Conservation (phyloP, 2,329 filamentous ascomycete genomes). For the Neonectria magnoliae region DNA sequence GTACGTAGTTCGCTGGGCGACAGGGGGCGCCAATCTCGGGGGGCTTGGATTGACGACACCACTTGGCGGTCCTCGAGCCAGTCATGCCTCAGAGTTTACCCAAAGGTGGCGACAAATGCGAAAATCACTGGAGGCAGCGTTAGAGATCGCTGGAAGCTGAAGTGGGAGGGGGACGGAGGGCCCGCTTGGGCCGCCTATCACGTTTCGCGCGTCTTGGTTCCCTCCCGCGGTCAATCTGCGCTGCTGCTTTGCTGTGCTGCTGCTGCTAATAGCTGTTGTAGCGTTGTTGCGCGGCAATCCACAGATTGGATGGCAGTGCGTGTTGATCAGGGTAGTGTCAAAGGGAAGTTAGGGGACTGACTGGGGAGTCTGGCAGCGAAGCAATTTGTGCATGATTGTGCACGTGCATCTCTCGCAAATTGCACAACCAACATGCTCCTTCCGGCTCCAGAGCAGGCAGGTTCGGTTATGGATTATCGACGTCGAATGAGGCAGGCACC, state of each 20-base stretch:
- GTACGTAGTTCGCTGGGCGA: slow-evolving; percentile 29
- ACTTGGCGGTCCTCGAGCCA: neutral
- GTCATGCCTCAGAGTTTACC: neutral
- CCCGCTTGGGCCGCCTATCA: slow-evolving; percentile 1
- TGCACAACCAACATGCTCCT: neutral
- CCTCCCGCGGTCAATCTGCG: slow-evolving; percentile 6
- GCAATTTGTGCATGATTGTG: slow-evolving; percentile 1
- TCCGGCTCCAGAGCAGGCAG: neutral
- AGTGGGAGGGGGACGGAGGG: neutral
- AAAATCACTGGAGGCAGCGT: neutral
- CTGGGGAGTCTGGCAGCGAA: neutral
- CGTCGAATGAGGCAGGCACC: neutral
- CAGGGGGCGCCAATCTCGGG: slow-evolving; percentile 34
- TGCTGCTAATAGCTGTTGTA: slow-evolving; percentile 5
- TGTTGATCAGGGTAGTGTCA: slow-evolving; percentile 39
- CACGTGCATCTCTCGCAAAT: neutral
- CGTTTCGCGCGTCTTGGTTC: slow-evolving; percentile 8
- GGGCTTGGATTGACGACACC: slow-evolving; percentile 21
- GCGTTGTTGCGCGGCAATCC: slow-evolving; percentile 23
- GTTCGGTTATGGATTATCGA: neutral
- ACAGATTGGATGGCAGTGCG: slow-evolving; percentile 37
- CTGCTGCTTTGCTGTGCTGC: slow-evolving; percentile 14
- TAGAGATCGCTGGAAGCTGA: neutral
- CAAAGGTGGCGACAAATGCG: neutral
- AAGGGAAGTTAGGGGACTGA: slow-evolving; percentile 12